Evolutionary conservation across 108 stramenopile species (phyloP), one percentile per base, ranked within the genome.

Genomic region (Nitzschia sp.): DNA sequence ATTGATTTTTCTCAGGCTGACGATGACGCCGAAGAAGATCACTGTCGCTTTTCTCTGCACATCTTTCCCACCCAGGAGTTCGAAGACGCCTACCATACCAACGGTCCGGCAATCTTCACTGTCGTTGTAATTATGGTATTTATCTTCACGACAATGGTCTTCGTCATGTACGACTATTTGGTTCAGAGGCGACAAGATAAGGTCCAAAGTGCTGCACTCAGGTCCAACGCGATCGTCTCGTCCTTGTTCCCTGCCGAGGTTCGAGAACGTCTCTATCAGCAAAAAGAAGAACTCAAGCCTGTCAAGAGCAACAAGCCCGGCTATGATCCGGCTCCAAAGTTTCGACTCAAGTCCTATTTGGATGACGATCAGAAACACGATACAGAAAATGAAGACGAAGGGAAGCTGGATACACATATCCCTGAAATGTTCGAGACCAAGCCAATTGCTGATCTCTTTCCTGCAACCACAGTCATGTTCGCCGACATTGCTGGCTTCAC

Each of bases 381-480:
- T 2, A n/a, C 46, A 15, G n/a, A n/a, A n/a, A n/a, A n/a, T n/a
- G 17, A 31, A 1, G 8, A 26, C 30, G 9, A 13, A 1, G 25
- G 23, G 8, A 68, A 66, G 21, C 33, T 13, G 27, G 46, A 35
- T 5, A 66, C 27, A 1, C 26, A 29, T 34, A 48, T 60, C 30
- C 8, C 3, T 9, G n/a, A n/a, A n/a, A n/a, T n/a, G n/a, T n/a
- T n/a, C n/a, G 62, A 71, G 2, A 24, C 59, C 53, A 71, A 82
- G 26, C 84, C 88, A 0, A 89, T 89, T 66, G 88, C 88, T 1
- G 88, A 89, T 58, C 55, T 86, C 35, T 89, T 89, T 59, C 74
- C 78, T n/a, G 59, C 83, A 46, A 85, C 88, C 1, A 83, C 85
- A 0, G 86, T 90, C 29, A 81, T 90, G 80, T 87, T 90, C 82